phyloP scores from a whole-genome alignment of 148 eudicot species.

The Oxyria digyna region DNA sequence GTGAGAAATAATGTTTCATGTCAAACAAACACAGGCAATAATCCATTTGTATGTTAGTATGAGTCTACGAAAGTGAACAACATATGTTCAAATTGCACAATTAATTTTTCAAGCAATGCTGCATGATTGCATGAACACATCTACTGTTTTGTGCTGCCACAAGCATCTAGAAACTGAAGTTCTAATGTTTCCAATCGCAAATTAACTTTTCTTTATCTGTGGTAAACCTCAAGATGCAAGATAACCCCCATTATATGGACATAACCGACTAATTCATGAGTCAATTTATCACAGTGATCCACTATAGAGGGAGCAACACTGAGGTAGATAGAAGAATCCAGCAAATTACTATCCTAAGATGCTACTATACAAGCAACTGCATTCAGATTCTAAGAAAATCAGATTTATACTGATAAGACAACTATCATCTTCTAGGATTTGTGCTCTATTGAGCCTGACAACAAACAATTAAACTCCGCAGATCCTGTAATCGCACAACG shows the following conservation, averaged over 20 bases:
- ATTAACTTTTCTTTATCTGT: not conserved
- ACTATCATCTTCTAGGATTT: not conserved
- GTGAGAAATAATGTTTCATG: not conserved
- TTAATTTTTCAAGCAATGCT: not conserved
- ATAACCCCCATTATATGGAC: not conserved
- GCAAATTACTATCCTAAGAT: not conserved
- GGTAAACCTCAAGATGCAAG: not conserved
- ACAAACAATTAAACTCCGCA: not conserved
- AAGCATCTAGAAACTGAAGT: not conserved
- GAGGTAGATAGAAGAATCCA: not conserved
- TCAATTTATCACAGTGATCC: too few relatives aligned
- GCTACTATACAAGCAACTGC: not conserved
- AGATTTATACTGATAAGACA: not conserved
- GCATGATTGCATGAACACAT: not conserved
- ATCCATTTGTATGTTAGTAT: not conserved
- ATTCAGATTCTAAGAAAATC: not conserved
- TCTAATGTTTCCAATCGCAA: not conserved
- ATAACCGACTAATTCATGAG: too few relatives aligned
- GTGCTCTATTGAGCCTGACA: not conserved
- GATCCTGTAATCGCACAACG: not conserved
- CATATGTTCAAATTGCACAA: too few relatives aligned
- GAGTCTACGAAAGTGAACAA: not conserved
- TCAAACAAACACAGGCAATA: not conserved
- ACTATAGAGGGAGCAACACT: constrained; percentile 1
- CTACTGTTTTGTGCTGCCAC: not conserved